phyloP scores from a whole-genome alignment of 495 filamentous ascomycete species.

The Hyaloscypha variabilis region DNA sequence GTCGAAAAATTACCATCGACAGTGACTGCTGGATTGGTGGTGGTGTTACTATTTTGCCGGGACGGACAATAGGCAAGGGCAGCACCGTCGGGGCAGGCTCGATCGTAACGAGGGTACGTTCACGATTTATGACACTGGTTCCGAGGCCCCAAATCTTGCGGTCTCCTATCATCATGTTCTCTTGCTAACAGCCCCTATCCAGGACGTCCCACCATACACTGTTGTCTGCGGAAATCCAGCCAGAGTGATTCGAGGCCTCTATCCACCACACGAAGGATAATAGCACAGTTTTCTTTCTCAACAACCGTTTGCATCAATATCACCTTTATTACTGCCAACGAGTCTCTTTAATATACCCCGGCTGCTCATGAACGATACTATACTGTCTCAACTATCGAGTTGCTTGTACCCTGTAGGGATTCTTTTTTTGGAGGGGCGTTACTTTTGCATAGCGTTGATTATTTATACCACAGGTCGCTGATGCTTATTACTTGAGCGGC shows the following conservation, averaged over 20 bases:
- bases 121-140: neutral
- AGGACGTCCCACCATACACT: conserved; percentile 65
- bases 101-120: conserved; percentile 81
- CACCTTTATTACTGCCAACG: conserved; percentile 4
- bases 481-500: neutral
- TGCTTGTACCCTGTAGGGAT: neutral
- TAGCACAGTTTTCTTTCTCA: conserved; percentile 1
- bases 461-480: neutral
- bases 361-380: neutral
- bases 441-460: conserved; percentile 15
- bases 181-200: conserved; percentile 13
- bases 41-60: conserved; percentile 81
- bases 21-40: conserved; percentile 91
- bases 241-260: conserved; percentile 57
- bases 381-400: neutral
- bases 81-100: conserved; percentile 81
- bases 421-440: neutral
- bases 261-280: conserved; percentile 27
- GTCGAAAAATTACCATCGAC: conserved; percentile 75
- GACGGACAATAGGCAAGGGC: conserved; percentile 79
- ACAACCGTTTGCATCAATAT: neutral
- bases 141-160: neutral
- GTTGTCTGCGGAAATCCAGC: conserved; percentile 67
- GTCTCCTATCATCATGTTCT: conserved; percentile 11
- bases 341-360: conserved; percentile 22